Evolutionary conservation across 164 flowering plant genomes (phyloP).

Genomic region (Vitis labrusca): DNA sequence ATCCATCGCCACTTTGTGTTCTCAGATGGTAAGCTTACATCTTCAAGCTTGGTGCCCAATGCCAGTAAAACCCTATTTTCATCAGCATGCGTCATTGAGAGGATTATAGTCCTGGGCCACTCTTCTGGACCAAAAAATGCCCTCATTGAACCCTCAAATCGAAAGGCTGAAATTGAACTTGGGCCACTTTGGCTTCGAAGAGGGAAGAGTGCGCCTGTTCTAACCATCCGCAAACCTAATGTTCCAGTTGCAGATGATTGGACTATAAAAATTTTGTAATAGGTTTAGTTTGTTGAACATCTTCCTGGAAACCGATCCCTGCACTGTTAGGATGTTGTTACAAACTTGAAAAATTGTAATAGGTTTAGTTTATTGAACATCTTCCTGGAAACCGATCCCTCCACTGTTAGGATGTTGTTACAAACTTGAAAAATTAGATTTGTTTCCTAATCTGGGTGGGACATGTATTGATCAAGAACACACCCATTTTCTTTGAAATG

Average conservation of each 20-base stretch:
- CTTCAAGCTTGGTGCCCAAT: conserved; percentile 42
- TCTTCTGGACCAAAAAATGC: conserved; percentile 49
- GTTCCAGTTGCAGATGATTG: conserved; percentile 76
- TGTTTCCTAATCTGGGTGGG: no score
- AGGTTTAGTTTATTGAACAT: no score
- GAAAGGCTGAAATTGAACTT: conserved; percentile 51
- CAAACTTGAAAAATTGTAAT: conserved; percentile 18
- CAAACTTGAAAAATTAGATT: no score
- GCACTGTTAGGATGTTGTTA: no score
- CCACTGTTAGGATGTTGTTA: no score
- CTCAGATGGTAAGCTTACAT: conserved; percentile 67
- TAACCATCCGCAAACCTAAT: conserved; percentile 76
- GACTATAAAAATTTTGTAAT: conserved; percentile 67
- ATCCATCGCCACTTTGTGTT: conserved; percentile 85
- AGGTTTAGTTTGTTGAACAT: no score
- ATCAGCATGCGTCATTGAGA: conserved; percentile 62
- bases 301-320: no score
- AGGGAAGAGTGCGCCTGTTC: conserved; percentile 28
- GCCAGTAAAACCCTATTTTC: conserved; percentile 35
- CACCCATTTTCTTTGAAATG: no score
- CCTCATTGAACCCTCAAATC: conserved; percentile 62
- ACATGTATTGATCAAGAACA: no score
- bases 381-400: no score
- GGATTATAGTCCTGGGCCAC: conserved; percentile 78
- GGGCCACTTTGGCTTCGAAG: conserved; percentile 64